Percentiles rank a stretch among this genome's conserved stretches.
Conservation (phyloP, 2,329 filamentous ascomycete species). For the Calonectria pauciramosa region DNA sequence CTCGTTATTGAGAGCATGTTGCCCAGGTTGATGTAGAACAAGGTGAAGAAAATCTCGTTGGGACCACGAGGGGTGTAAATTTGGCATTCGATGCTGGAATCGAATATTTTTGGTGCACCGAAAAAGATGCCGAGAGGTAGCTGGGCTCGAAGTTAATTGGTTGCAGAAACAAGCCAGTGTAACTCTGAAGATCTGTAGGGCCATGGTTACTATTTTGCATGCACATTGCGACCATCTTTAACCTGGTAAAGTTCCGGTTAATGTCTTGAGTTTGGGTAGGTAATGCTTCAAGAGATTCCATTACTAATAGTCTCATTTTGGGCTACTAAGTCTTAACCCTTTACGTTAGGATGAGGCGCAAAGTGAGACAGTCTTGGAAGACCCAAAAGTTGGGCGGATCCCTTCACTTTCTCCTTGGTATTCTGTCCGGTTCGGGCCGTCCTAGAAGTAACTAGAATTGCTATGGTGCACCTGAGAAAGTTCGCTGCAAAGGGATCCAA, state of each 20-base stretch:
- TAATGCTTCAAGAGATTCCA: not conserved
- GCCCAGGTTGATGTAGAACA: too few relatives aligned
- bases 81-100: not conserved
- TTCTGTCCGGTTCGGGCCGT: not conserved
- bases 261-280: not conserved
- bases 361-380: not conserved
- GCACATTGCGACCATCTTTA: not conserved
- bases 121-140: not conserved
- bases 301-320: not conserved
- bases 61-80: not conserved
- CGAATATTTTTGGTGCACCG: not conserved
- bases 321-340: not conserved
- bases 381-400: not conserved
- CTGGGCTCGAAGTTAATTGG: not conserved
- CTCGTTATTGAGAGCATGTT: too few relatives aligned
- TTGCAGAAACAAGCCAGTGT: too few relatives aligned
- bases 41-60: too few relatives aligned
- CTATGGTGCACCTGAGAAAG: not conserved
- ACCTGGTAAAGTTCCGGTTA: not conserved
- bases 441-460: not conserved
- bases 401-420: not conserved
- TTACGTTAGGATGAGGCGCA: not conserved
- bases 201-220: not conserved
- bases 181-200: too few relatives aligned
- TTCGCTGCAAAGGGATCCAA: not conserved